phyloP scores from a whole-genome alignment of 2,329 filamentous ascomycete species.

The Ophiocordyceps camponoti-floridani region DNA sequence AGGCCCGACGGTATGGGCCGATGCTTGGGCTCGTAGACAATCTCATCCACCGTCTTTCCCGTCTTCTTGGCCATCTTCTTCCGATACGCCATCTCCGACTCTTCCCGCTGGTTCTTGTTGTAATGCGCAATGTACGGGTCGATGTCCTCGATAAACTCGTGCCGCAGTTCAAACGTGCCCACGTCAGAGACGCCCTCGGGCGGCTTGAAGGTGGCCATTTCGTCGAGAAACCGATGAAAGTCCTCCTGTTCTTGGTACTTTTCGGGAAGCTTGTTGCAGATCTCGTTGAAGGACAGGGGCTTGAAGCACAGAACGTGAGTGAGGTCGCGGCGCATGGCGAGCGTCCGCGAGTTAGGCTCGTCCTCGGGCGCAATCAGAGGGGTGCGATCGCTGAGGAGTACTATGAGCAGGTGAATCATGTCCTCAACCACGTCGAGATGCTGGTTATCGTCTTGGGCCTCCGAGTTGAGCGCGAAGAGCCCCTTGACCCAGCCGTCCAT shows the following conservation, averaged over 20 bases:
- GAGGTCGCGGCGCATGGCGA: constrained; percentile 73
- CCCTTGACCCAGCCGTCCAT: constrained; percentile 78
- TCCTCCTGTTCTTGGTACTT: constrained; percentile 78
- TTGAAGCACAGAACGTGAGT: constrained; percentile 93
- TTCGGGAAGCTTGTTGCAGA: constrained; percentile 72
- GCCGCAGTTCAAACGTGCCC: constrained; percentile 83
- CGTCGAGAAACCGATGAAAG: constrained; percentile 67
- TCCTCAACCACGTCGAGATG: constrained; percentile 90
- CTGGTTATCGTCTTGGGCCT: constrained; percentile 70
- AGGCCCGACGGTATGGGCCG: constrained; percentile 58
- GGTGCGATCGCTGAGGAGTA: constrained; percentile 75
- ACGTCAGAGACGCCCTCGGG: constrained; percentile 86
- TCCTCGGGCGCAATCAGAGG: constrained; percentile 54
- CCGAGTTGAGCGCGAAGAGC: constrained; percentile 52
- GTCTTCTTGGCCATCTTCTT: constrained; percentile 76
- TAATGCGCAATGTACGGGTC: constrained; percentile 96
- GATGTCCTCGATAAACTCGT: constrained; percentile 69
- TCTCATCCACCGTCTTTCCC: constrained; percentile 61
- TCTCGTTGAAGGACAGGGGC: constrained; percentile 84
- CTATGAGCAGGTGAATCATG: constrained; percentile 83
- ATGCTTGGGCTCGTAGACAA: constrained; percentile 82
- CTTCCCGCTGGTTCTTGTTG: constrained; percentile 90
- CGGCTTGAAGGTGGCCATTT: constrained; percentile 76
- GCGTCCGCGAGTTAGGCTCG: constrained; percentile 44
- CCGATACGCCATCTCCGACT: constrained; percentile 79